Percentiles rank a stretch among this genome's conserved stretches.
These are phyloP conservation scores for Lithohypha guttulata DNA, from an alignment of 2,329 filamentous ascomycete genomes.

Conservation along the genomic window DNA sequence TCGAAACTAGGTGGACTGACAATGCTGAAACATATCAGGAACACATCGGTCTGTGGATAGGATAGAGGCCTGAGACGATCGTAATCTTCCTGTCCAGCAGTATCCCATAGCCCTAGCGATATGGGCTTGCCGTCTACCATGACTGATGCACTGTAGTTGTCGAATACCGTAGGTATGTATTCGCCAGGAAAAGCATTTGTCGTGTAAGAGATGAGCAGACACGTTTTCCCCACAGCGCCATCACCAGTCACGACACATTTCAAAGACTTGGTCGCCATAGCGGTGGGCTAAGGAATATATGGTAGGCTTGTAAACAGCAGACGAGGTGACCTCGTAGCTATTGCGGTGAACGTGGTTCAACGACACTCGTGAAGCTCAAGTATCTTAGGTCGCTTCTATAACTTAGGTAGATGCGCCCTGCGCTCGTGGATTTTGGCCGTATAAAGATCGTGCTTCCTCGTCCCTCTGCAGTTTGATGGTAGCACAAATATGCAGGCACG, in stretches of 20 bases:
- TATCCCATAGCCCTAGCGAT: conserved; percentile 96
- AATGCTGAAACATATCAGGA: conserved; percentile 96
- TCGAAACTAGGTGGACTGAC: conserved; percentile 96
- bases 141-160: conserved; percentile 97
- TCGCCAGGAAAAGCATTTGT: conserved; percentile 99
- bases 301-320: no score
- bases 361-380: no score
- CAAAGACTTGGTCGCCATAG: conserved; percentile 20
- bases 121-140: conserved; percentile 99
- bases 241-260: conserved; percentile 98
- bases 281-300: neutral
- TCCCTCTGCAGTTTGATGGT: conserved; percentile 1
- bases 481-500: no score
- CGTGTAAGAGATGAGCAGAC: conserved; percentile 96
- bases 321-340: no score
- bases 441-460: neutral
- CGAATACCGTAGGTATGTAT: conserved; percentile 98
- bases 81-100: conserved; percentile 96
- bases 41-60: conserved; percentile 96
- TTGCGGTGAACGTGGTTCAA: no score
- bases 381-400: no score
- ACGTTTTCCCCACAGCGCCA: conserved; percentile 99
- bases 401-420: neutral
- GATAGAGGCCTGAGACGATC: conserved; percentile 88
- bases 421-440: neutral